These are phyloP conservation scores for Neolentinus lepideus DNA, from an alignment of 1,284 basidiomycete genomes.

Conservation along the genomic window DNA sequence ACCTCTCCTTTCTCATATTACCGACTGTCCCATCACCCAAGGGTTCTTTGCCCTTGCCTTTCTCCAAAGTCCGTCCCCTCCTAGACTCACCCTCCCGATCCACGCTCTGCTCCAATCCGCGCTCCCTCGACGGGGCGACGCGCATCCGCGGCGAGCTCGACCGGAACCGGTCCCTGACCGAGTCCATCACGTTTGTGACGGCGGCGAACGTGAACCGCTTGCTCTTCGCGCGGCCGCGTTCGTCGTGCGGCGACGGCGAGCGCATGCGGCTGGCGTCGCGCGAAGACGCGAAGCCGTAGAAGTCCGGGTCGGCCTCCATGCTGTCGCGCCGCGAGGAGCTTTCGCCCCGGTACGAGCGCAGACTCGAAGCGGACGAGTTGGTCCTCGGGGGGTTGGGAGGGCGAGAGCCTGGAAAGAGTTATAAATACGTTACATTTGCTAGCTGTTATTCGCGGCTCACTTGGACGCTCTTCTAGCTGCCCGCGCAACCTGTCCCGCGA, in stretches of 20 bases:
- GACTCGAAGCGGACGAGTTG: slow-evolving; percentile 16
- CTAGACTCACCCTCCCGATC: background rate
- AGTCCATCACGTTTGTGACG: slow-evolving; percentile 29
- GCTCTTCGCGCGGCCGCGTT: slow-evolving; percentile 24
- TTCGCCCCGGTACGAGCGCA: slow-evolving; percentile 11
- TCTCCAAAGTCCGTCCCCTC: slow-evolving; percentile 12
- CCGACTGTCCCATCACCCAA: background rate
- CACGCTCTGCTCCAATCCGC: slow-evolving; percentile 5
- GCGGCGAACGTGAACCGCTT: slow-evolving; percentile 31
- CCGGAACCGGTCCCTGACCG: slow-evolving; percentile 33
- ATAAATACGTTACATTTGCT: background rate
- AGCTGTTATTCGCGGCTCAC: too few relatives aligned
- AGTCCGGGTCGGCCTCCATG: background rate
- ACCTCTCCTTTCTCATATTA: slow-evolving; percentile 4
- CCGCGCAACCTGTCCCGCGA: background rate
- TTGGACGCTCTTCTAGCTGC: background rate
- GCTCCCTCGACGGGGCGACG: background rate
- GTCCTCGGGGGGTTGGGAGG: slow-evolving; percentile 9
- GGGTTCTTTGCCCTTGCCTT: slow-evolving; percentile 20
- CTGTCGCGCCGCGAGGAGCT: slow-evolving; percentile 18
- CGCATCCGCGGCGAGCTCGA: slow-evolving; percentile 27
- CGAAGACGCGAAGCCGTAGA: background rate
- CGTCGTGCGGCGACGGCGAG: slow-evolving; percentile 8
- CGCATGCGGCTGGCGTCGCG: slow-evolving; percentile 10
- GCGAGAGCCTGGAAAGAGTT: background rate